A percentile compares a stretch with the other conserved stretches of the same genome.
Evolutionary conservation across 1,284 basidiomycete species (phyloP).

Genomic region (Moesziomyces antarcticus): DNA sequence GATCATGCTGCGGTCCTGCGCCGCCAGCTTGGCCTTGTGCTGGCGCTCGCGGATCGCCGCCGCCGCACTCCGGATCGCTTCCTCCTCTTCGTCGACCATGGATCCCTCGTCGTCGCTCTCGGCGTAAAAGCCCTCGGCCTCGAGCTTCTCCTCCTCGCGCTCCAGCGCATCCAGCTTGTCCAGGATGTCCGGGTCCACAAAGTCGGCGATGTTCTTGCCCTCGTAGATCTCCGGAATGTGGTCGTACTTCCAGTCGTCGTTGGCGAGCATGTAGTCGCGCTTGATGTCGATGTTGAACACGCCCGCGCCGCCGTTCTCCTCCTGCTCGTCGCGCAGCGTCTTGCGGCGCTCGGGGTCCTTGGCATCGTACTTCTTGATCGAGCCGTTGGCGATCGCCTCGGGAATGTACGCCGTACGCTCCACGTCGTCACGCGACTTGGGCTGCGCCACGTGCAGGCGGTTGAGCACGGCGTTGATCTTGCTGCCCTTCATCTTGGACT

Average conservation of each 20-base stretch:
- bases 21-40: constrained; percentile 77
- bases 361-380: constrained; percentile 59
- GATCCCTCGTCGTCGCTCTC: constrained; percentile 80
- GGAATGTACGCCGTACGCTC: constrained; percentile 61
- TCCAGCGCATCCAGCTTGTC: constrained; percentile 97
- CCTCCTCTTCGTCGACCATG: constrained; percentile 89
- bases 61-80: constrained; percentile 78
- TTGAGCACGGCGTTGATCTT: constrained; percentile 66
- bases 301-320: constrained; percentile 66
- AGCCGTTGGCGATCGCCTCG: constrained; percentile 51
- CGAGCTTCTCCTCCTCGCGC: constrained; percentile 91
- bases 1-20: constrained; percentile 86
- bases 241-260: constrained; percentile 96
- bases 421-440: constrained; percentile 63
- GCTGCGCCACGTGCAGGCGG: constrained; percentile 65
- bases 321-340: constrained; percentile 66
- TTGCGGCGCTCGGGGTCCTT: constrained; percentile 60
- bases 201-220: constrained; percentile 99
- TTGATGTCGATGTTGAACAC: constrained; percentile 67
- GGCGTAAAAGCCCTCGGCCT: constrained; percentile 95
- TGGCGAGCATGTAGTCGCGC: constrained; percentile 88
- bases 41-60: constrained; percentile 76
- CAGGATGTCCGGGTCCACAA: constrained; percentile 97
- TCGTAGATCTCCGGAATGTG: constrained; percentile 95
- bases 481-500: constrained; percentile 64